Percentiles rank a stretch among this genome's conserved stretches.
Evolutionary conservation across 2,329 filamentous ascomycete species (phyloP).

Genomic region (Clarireedia paspali): DNA sequence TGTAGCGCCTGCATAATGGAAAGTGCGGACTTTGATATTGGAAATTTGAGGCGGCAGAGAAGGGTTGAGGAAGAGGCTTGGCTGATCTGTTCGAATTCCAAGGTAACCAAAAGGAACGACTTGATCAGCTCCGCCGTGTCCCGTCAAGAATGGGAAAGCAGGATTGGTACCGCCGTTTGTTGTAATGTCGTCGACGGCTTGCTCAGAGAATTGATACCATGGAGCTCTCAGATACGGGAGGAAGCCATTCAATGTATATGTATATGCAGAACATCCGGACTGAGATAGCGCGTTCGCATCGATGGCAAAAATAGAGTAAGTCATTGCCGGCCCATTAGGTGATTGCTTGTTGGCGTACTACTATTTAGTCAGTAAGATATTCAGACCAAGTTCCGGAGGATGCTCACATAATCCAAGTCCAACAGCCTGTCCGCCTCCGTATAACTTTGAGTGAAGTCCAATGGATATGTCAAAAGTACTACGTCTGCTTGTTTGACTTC

Average conservation of each 20-base stretch:
- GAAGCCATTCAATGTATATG: slow-evolving; percentile 56
- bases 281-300: slow-evolving; percentile 57
- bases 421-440: slow-evolving; percentile 37
- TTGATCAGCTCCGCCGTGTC: slow-evolving; percentile 61
- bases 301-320: slow-evolving; percentile 61
- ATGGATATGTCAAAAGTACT: slow-evolving; percentile 56
- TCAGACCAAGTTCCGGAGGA: background rate
- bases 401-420: slow-evolving; percentile 53
- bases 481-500: slow-evolving; percentile 66
- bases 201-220: slow-evolving; percentile 65
- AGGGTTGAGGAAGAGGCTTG: slow-evolving; percentile 55
- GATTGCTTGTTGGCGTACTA: slow-evolving; percentile 62
- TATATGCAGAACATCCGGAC: slow-evolving; percentile 61
- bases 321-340: slow-evolving; percentile 63
- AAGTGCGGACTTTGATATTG: slow-evolving; percentile 50
- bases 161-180: slow-evolving; percentile 43
- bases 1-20: slow-evolving; percentile 60
- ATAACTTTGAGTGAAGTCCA: slow-evolving; percentile 50
- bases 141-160: slow-evolving; percentile 55
- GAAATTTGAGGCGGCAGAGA: slow-evolving; percentile 53
- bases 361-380: slow-evolving; percentile 7
- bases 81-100: slow-evolving; percentile 52
- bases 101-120: slow-evolving; percentile 61
- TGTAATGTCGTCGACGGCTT: slow-evolving; percentile 52
- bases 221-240: slow-evolving; percentile 58